A percentile compares a stretch with the other conserved stretches of the same genome.
Evolutionary conservation across 257 asterid genomes (phyloP).

Genomic region (Nemophila menziesii): DNA sequence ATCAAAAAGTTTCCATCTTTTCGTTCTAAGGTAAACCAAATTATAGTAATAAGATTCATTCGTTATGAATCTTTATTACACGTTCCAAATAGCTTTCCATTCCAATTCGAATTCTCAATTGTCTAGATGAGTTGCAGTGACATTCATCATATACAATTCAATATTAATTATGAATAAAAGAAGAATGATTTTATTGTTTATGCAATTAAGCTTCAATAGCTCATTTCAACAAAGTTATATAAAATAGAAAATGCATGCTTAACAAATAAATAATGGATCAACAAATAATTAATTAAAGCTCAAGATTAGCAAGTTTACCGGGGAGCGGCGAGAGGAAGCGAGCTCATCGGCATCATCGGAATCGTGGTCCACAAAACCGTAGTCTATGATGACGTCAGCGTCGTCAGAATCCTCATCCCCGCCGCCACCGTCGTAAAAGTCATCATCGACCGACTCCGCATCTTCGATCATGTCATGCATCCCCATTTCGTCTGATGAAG

Average conservation of each 20-base stretch:
- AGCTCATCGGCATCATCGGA: constrained; percentile 67
- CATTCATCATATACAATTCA: too few species aligned
- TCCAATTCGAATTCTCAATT: too few species aligned
- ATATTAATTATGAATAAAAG: too few species aligned
- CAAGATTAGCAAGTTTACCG: constrained; percentile 28
- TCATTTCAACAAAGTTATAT: too few species aligned
- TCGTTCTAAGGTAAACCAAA: too few species aligned
- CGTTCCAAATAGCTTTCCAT: too few species aligned
- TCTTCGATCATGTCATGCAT: constrained; percentile 27
- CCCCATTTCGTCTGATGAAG: constrained; percentile 64
- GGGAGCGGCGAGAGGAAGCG: constrained; percentile 46
- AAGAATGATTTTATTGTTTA: too few species aligned
- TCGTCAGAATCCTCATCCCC: constrained; percentile 48
- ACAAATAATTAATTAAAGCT: neutral
- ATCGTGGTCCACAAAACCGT: constrained; percentile 62
- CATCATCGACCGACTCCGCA: constrained; percentile 33
- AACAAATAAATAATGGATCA: neutral
- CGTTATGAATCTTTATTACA: too few species aligned
- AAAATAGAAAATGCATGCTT: neutral
- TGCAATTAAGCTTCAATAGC: neutral
- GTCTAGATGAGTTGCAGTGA: too few species aligned
- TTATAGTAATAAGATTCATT: too few species aligned
- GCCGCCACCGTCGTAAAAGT: constrained; percentile 48
- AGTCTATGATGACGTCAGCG: constrained; percentile 51
- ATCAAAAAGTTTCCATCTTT: too few species aligned